A percentile compares a stretch with the other conserved stretches of the same genome.
These are phyloP conservation scores for Trametes pubescens DNA, from an alignment of 1,284 basidiomycete species.

Conservation along the genomic window DNA sequence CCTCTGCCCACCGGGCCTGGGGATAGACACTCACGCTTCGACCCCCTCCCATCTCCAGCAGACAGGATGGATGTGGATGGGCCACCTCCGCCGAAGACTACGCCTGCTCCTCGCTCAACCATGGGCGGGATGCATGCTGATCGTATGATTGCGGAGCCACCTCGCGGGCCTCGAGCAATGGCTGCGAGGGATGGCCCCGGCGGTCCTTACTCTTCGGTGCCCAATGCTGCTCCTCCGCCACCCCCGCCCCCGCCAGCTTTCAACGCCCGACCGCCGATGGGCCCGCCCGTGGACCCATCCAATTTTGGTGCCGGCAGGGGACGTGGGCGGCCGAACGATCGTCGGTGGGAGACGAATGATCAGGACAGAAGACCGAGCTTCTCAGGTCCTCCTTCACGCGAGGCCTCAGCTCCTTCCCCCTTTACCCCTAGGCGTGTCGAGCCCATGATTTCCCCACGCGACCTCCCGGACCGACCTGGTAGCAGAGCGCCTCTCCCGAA, in stretches of 20 bases:
- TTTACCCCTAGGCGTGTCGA: neutral
- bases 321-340: slow-evolving; percentile 12
- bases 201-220: slow-evolving; percentile 4
- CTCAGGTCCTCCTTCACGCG: slow-evolving; percentile 12
- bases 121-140: slow-evolving; percentile 38
- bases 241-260: slow-evolving; percentile 15
- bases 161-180: slow-evolving; percentile 52
- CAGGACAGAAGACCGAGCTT: slow-evolving; percentile 9
- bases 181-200: slow-evolving; percentile 28
- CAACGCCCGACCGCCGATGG: slow-evolving; percentile 9
- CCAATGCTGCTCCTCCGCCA: slow-evolving; percentile 5
- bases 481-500: neutral
- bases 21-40: slow-evolving; percentile 29
- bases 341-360: slow-evolving; percentile 22
- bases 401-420: neutral
- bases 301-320: slow-evolving; percentile 4
- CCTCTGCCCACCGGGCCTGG: slow-evolving; percentile 11
- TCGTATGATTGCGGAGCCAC: slow-evolving; percentile 38
- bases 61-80: slow-evolving; percentile 43
- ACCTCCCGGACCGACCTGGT: slow-evolving; percentile 16
- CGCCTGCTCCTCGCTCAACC: slow-evolving; percentile 20
- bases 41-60: slow-evolving; percentile 16
- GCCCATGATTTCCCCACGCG: slow-evolving; percentile 20
- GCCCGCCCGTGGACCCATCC: neutral
- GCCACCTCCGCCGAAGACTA: slow-evolving; percentile 21